Conservation (phyloP, 768 basidiomycete species). For the Hygrophoropsis aurantiaca region DNA sequence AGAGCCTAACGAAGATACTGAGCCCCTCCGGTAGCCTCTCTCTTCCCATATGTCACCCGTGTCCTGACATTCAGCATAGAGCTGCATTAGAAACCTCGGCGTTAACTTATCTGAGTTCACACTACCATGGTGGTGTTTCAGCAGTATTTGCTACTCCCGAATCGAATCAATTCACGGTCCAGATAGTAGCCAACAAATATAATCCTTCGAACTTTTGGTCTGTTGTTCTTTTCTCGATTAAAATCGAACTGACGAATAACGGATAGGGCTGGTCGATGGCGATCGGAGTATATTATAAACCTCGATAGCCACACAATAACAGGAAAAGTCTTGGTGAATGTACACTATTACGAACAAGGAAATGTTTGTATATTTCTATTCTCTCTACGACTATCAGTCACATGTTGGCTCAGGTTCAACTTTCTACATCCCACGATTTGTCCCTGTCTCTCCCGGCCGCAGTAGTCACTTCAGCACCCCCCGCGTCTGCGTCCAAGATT, state of each 20-base stretch:
- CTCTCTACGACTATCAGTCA: not conserved
- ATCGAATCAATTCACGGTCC: conserved; percentile 57
- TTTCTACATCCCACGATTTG: conserved; percentile 70
- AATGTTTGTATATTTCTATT: conserved; percentile 50
- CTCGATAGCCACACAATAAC: conserved; percentile 56
- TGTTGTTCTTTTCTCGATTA: conserved; percentile 9
- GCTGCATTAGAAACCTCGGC: conserved; percentile 69
- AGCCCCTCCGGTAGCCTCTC: conserved; percentile 72
- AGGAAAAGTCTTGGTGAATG: conserved; percentile 79
- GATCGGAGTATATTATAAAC: conserved; percentile 81
- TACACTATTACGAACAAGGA: conserved; percentile 98
- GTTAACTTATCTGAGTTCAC: conserved; percentile 69
- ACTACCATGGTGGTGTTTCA: conserved; percentile 77
- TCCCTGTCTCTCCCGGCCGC: conserved; percentile 64
- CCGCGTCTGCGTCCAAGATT: conserved; percentile 63
- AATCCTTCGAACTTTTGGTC: conserved; percentile 93
- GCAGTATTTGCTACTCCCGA: conserved; percentile 64
- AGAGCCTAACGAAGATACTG: conserved; percentile 62
- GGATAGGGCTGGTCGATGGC: conserved; percentile 90
- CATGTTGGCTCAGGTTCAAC: conserved; percentile 68
- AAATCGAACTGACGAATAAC: conserved; percentile 9
- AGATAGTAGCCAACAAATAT: conserved; percentile 95
- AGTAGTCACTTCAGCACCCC: conserved; percentile 50
- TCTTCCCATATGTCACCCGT: not conserved
- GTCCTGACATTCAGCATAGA: conserved; percentile 34